Evolutionary conservation across 2,329 filamentous ascomycete genomes (phyloP), one percentile per base, ranked within the genome.

Genomic region (Calonectria henricotiae): DNA sequence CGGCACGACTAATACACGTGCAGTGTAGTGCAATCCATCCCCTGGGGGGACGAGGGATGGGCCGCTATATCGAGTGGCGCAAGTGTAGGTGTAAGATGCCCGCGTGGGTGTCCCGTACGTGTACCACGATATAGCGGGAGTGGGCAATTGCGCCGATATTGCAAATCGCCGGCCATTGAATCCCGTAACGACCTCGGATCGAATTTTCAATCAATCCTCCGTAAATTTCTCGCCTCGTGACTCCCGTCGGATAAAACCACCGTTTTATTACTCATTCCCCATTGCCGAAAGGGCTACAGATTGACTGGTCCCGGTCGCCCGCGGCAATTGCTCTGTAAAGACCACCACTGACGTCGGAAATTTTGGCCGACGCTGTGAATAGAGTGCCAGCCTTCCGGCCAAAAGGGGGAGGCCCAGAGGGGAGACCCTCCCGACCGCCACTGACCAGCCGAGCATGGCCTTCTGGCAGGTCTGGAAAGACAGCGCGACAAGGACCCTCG

Each of bases 391-490:
- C 47, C 46, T 73, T 73, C 75, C 75, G 74, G 75, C 58, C 73
- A 62, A 77, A 77, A 70, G 74, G 75, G 75, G 67, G 65, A 43
- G 8, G 7, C 4, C 27, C 25, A 3, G 27, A 49, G 46, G 32
- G 51, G 30, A 13, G 35, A 37, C n/a, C 51, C 35, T 55, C 27
- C 51, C 51, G 32, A 43, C 41, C 17, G 27, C 69, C 67, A 66
- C 67, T 60, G 67, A 73, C 44, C 67, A 73, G 72, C 75, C 74
- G 62, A 77, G 71, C 51, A 11, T 30, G 35, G 30, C n/a, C 41
- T 15, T 43, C 41, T 43, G 41, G 41, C 44, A 25, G 44, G 27
- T 41, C 27, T 47, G 30, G 41, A 41, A 43, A n/a, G 11, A 39
- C 37, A 43, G 17, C 41, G 17, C 41, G 11, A 47, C 51, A 43